Evolutionary conservation across 2,329 filamentous ascomycete species (phyloP), one percentile per base, ranked within the genome.

Genomic region (Sclerotinia minor): DNA sequence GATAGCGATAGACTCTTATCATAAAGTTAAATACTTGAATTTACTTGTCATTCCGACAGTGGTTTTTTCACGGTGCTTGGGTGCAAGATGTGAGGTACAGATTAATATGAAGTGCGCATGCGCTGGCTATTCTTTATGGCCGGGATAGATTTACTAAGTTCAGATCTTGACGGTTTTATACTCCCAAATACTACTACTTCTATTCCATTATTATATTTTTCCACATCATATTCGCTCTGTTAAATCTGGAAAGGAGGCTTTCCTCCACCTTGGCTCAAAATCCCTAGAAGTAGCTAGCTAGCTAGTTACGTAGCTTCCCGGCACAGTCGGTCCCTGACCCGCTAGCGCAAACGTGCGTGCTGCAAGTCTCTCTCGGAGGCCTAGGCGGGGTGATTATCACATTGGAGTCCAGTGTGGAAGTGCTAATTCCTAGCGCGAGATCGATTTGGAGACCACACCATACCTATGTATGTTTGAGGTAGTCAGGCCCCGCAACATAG

Each of bases 1-100:
- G 59, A 50, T 61, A 35, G 29, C 35, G 53, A 54, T 55, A 61
- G 24, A 47, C n/a, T 61, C 45, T 29, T 19, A 60, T 50, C 50
- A 50, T 50, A 61, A n/a, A 38, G 13, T 50, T 38, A 19, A 61
- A 61, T 38, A 47, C 32, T 60, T 44, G 47, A n/a, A 47, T 49
- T 21, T 17, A 3, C 19, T 32, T 19, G 26, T 21, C 26, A 29
- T 19, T 52, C 21, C 17, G 13, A 26, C 3, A 5, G 49, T 52
- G 38, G 29, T 32, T n/a, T 19, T 45, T 29, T 8, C 3, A 19
- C 21, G 11, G 21, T 29, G 6, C 4, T 47, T 11, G 15, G 44
- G 21, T 13, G 57, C 1, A 13, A 60, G 26, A n/a, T 47, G 26
- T 55, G 32, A 13, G 15, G 13, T 55, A 3, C 4, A 35, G 11